Evolutionary conservation across 1,284 basidiomycete genomes (phyloP).

Genomic region (Irpex sp.): DNA sequence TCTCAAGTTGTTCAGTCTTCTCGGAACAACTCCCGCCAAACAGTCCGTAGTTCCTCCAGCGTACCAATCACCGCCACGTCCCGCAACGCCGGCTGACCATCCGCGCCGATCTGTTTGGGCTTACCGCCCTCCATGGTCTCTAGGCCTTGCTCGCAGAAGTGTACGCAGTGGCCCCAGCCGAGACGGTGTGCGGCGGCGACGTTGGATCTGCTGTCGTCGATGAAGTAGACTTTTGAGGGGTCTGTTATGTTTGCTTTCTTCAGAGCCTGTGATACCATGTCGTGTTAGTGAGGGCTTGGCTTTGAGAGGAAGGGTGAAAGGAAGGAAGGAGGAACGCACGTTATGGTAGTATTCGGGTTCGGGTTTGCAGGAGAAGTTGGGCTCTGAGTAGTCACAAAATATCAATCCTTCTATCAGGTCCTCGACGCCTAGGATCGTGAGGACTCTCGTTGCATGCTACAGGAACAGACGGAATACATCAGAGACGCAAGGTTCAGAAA

Average conservation of each 20-base stretch:
- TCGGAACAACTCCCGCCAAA: conserved; percentile 71
- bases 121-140: conserved; percentile 57
- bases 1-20: not conserved
- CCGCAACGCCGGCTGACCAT: conserved; percentile 33
- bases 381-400: conserved; percentile 73
- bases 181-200: conserved; percentile 57
- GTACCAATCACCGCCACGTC: conserved; percentile 42
- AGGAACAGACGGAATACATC: not conserved
- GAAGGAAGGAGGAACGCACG: too few species aligned
- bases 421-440: conserved; percentile 67
- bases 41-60: conserved; percentile 56
- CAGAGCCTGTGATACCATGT: conserved; percentile 47
- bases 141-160: conserved; percentile 67
- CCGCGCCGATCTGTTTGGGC: conserved; percentile 43
- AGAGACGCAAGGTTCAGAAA: not conserved
- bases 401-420: conserved; percentile 78
- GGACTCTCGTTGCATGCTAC: conserved; percentile 78
- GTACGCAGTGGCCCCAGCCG: conserved; percentile 67
- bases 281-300: conserved; percentile 3
- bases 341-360: conserved; percentile 64
- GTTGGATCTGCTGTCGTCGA: conserved; percentile 71
- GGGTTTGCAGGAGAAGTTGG: conserved; percentile 79
- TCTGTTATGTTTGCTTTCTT: conserved; percentile 51
- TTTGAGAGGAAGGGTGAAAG: too few species aligned
- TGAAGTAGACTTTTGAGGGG: conserved; percentile 64